These are phyloP conservation scores for Russula dissimulans DNA, from an alignment of 768 basidiomycete species.

Conservation along the genomic window DNA sequence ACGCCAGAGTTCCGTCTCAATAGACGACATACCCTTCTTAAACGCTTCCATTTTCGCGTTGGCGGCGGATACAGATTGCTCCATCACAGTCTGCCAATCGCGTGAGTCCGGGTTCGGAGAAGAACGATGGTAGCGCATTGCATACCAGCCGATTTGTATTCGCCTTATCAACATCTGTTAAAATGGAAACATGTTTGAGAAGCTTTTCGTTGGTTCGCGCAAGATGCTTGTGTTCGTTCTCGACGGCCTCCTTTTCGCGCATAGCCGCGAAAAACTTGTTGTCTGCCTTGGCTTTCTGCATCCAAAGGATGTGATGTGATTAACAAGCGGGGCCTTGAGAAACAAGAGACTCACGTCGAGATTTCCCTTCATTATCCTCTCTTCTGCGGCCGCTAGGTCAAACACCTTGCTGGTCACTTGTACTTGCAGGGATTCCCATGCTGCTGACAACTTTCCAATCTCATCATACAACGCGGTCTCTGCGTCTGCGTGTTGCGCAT, in stretches of 20 bases:
- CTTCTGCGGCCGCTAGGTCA: slow-evolving; percentile 67
- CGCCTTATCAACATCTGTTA: slow-evolving; percentile 54
- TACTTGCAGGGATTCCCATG: slow-evolving; percentile 78
- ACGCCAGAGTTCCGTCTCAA: background rate
- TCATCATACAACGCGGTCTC: slow-evolving; percentile 75
- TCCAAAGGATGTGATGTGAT: background rate
- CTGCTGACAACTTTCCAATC: slow-evolving; percentile 73
- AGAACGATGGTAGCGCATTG: background rate
- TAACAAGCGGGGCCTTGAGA: background rate
- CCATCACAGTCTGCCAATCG: slow-evolving; percentile 10
- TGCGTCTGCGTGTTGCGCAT: slow-evolving; percentile 56
- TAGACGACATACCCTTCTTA: background rate
- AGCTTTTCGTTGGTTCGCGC: slow-evolving; percentile 50
- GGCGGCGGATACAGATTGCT: slow-evolving; percentile 2
- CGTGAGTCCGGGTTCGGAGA: background rate
- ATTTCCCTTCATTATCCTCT: slow-evolving; percentile 50
- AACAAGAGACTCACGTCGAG: slow-evolving; percentile 50
- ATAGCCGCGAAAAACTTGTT: slow-evolving; percentile 90
- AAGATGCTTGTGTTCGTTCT: slow-evolving; percentile 62
- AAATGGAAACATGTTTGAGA: slow-evolving; percentile 52
- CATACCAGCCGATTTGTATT: slow-evolving; percentile 53
- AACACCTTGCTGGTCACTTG: slow-evolving; percentile 81
- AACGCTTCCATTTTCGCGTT: background rate
- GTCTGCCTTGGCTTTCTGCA: slow-evolving; percentile 89
- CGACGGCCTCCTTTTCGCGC: slow-evolving; percentile 79